Base-by-base conservation (phyloP, 2,329 filamentous ascomycete species). In the Colletotrichum coccodes region DNA sequence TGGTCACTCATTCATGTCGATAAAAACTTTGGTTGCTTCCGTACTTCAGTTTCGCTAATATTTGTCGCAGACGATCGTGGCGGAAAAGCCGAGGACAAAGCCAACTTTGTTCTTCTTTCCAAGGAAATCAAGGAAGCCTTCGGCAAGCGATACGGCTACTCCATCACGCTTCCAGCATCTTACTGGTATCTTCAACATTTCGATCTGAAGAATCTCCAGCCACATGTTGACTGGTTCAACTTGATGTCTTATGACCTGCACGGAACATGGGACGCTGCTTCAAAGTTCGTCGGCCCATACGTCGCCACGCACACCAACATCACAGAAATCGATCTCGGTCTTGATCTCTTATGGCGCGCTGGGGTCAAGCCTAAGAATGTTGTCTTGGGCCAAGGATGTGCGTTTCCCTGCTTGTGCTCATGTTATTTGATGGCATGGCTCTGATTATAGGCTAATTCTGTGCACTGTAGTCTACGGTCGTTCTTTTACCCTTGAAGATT, bases 271-370 rank as follows among this genome's bases (percentile, higher is more conserved):
- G 79, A 81, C 59, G 36, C 56, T 2, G 54, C 42, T 68, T 77
- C n/a, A 8, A 21, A 54, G 34, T 65, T n/a, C n/a, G 23, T 46
- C 3, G 62, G 56, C 6, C 26, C 36, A 12, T 56, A 60, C 49
- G 38, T 64, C 7, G 56, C 57, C 28, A n/a, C 47, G 5, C 67
- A 68, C 23, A 68, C 50, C 4, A 85, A 87, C 70, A 50, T 86
- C 7, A 84, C 82, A 0, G 83, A 86, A 69, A 84, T 85, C 34
- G 72, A 82, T 2, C 30, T 71, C 0, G 75, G 74, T 0, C 63
- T 86, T 0, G 79, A 86, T 3, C 79, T 87, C 0, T 73, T 88
- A 3, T 87, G 85, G 83, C 76, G 82, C 3, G 81, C 79, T 36
- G 71, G 80, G 32, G 76, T 88, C 23, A 64, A 76, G 1, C 79